Evolutionary conservation across 441 rosid genomes (phyloP).

Genomic region (Flueggea neowawraea): DNA sequence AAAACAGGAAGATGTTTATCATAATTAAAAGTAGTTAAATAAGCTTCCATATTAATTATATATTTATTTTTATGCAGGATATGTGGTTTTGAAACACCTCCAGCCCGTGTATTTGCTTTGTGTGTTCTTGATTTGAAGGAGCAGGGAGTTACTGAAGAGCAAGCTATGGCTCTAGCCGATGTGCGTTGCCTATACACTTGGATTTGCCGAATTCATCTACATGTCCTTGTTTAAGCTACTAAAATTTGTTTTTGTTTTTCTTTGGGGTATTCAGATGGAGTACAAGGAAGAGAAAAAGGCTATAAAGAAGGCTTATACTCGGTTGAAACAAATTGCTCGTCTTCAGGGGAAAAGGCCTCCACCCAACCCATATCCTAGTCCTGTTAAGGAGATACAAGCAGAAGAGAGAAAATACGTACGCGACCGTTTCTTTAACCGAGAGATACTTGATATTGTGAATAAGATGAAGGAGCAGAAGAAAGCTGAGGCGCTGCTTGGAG

Average conservation of each 20-base stretch:
- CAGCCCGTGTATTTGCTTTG: constrained; percentile 58
- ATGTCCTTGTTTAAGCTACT: not conserved
- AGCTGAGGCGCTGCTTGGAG: constrained; percentile 32
- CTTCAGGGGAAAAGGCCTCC: constrained; percentile 66
- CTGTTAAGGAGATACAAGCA: constrained; percentile 52
- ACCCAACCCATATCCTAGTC: constrained; percentile 70
- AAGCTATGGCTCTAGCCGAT: constrained; percentile 78
- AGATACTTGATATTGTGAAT: constrained; percentile 32
- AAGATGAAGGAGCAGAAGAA: constrained; percentile 59
- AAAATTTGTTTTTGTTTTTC: not conserved
- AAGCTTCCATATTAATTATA: not conserved
- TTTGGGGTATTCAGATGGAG: constrained; percentile 48
- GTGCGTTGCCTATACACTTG: constrained; percentile 33
- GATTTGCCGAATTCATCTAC: not conserved
- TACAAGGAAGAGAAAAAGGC: constrained; percentile 53
- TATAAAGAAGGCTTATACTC: constrained; percentile 58
- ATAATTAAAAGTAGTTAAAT: too few relatives aligned
- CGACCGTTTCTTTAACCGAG: constrained; percentile 41
- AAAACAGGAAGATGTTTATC: too few relatives aligned
- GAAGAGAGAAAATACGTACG: constrained; percentile 42
- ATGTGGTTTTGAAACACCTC: constrained; percentile 55
- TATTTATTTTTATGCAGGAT: constrained; percentile 36
- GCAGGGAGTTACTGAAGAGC: constrained; percentile 63
- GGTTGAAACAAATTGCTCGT: constrained; percentile 56
- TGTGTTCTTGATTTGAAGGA: constrained; percentile 74